phyloP scores from a whole-genome alignment of 2,329 filamentous ascomycete genomes.

The Alternaria sp. region DNA sequence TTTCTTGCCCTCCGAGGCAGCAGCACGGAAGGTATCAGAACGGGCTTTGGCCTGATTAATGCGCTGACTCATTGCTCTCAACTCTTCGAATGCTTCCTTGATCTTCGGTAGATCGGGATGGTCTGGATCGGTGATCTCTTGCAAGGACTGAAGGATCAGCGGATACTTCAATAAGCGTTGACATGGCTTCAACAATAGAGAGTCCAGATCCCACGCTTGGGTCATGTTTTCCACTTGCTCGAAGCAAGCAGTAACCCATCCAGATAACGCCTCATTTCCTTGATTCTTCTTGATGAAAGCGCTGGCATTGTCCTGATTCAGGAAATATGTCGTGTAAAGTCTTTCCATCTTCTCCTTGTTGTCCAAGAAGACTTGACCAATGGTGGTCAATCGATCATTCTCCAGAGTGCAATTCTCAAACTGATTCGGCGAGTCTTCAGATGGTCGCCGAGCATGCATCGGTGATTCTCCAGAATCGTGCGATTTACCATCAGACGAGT shows the following conservation, averaged over 20 bases:
- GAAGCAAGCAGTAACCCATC: constrained; percentile 94
- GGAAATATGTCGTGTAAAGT: constrained; percentile 69
- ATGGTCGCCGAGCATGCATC: constrained; percentile 21
- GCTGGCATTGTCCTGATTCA: constrained; percentile 69
- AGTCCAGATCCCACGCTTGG: constrained; percentile 91
- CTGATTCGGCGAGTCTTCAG: constrained; percentile 33
- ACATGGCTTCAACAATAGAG: constrained; percentile 95
- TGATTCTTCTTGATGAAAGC: constrained; percentile 64
- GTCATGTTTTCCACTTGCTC: constrained; percentile 92
- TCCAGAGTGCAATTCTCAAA: constrained; percentile 47
- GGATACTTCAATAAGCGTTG: constrained; percentile 95
- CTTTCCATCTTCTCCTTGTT: constrained; percentile 66
- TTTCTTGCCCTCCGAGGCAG: constrained; percentile 45
- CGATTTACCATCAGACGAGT: constrained; percentile 26
- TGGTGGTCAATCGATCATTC: constrained; percentile 63
- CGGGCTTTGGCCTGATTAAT: constrained; percentile 98
- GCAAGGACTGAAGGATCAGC: constrained; percentile 78
- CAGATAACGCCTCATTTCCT: constrained; percentile 62
- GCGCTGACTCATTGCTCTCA: constrained; percentile 64
- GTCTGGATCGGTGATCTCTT: constrained; percentile 77
- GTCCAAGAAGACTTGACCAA: constrained; percentile 65
- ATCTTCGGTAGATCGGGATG: constrained; percentile 82
- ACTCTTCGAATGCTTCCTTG: constrained; percentile 73
- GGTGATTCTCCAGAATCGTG: constrained; percentile 24
- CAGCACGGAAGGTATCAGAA: constrained; percentile 74